Evolutionary conservation across 345 rosid species (phyloP), one percentile per base, ranked within the genome.

Genomic region (Erucastrum elatum): DNA sequence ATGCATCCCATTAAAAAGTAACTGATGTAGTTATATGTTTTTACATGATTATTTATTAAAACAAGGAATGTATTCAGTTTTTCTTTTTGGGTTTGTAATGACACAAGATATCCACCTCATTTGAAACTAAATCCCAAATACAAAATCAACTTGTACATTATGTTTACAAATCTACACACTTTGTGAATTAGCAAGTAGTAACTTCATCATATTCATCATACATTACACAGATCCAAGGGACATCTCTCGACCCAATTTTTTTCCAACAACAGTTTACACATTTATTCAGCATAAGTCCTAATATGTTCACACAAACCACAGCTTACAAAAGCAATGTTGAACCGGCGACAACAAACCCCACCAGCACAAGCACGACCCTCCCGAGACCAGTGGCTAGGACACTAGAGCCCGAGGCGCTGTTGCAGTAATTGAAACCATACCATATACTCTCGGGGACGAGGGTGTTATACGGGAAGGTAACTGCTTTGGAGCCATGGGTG

Each of bases 351-450:
- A 88, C 0, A 10, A 90, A 31, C 37, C 82, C 81, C 41, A 74
- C 0, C 1, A 80, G 29, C 21, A 80, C 8, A 51, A 79, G 6
- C 31, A 72, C 11, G 2, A n/a, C 3, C 74, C 78, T 66, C 61
- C 71, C 29, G 3, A 84, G 64, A 65, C 87, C 75, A 64, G 85
- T 33, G 26, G 76, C 83, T 31, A 84, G 44, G 70, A 75, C n/a
- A 29, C 30, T 26, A 11, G 78, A 0, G 83, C 84, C 86, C 10
- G 90, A 86, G 16, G 88, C 84, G 29, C 80, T 76, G 30, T 76
- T 76, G 86, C 93, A 92, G 35, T 81, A 72, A 64, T 92, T 85
- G 74, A 90, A 91, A 26, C 98, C 98, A 41, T 85, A 94, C 98
- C 98, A 94, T 25, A 77, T 53, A 10, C 81, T 93, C 49, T 61